Evolutionary conservation across 768 basidiomycete species (phyloP), one percentile per base, ranked within the genome.

Genomic region (Boletus huronensis): DNA sequence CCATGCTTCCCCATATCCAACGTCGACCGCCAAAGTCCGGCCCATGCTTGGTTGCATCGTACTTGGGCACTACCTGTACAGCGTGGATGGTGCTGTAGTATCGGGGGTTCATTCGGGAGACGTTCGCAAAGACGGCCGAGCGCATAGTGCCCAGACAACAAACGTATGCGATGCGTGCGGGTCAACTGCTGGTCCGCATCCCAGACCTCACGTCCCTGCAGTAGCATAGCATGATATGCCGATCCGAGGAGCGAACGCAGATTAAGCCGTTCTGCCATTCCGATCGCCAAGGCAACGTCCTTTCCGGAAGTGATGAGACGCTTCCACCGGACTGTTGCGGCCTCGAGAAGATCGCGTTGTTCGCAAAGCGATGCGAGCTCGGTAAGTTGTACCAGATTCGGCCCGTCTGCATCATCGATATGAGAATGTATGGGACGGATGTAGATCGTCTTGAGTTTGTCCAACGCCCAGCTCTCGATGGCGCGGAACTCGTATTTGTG

Each of bases 361-460:
- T 79, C 75, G 64, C 79, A 82, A 4, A 82, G 72, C 23, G 77
- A 74, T 1, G 81, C 79, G 19, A 81, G 73, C 58, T 81, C 79
- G 2, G 81, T 83, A 50, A 81, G 68, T 53, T 79, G 74, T 6
- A 73, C 71, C 36, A 82, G 68, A n/a, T 70, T 75, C 0, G 74
- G 75, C 17, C 65, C 70, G 10, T 72, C 70, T 1, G 61, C 52
- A 6, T 72, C 69, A 4, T 73, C 66, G 14, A 66, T 58, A 59
- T 68, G 55, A 31, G 64, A 63, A 47, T 71, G 60, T 57, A 57
- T 1, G 47, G 64, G 68, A 49, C 67, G 61, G 59, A 67, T 45
- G 64, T 76, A 76, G 51, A 70, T 73, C 19, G 62, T 51, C 57
- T 75, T 72, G 52, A 82, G 66, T 6, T 75, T 73, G 23, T 70